These are phyloP conservation scores for Eudorina sp. DNA, from an alignment of 139 green algal species.

Conservation along the genomic window DNA sequence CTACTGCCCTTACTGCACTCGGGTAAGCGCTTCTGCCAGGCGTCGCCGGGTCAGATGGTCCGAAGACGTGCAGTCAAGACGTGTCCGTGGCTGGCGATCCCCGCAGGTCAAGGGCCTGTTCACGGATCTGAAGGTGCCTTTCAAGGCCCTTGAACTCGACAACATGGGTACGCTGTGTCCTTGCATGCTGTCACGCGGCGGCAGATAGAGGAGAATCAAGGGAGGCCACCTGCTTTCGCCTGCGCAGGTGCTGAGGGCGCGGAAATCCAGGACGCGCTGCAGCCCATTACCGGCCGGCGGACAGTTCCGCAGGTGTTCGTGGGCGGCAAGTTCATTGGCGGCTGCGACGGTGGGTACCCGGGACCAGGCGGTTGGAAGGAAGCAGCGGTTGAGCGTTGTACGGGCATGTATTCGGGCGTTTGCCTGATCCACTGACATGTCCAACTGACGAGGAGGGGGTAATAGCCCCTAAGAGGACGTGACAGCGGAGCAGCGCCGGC, in stretches of 20 bases:
- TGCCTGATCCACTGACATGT: no score
- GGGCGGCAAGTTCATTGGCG: slow-evolving; percentile 77
- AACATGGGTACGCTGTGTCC: slow-evolving; percentile 34
- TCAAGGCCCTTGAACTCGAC: slow-evolving; percentile 47
- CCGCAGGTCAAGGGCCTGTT: slow-evolving; percentile 37
- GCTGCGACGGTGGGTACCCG: slow-evolving; percentile 74
- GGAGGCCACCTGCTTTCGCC: neutral
- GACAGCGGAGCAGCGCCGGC: no score
- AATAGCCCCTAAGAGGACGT: no score
- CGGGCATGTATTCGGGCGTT: no score
- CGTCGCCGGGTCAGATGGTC: no score
- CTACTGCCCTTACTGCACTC: slow-evolving; percentile 38
- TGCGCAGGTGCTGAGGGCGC: slow-evolving; percentile 66
- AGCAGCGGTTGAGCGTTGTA: no score
- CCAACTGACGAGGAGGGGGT: no score
- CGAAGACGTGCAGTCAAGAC: no score
- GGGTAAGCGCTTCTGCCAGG: no score
- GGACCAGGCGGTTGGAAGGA: no score
- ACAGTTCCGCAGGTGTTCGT: slow-evolving; percentile 93
- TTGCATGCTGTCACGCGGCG: no score
- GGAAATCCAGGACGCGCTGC: slow-evolving; percentile 75
- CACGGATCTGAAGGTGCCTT: slow-evolving; percentile 27
- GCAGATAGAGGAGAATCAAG: neutral
- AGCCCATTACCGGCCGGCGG: slow-evolving; percentile 62
- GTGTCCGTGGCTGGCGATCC: no score